Conservation (phyloP, 164 flowering plant species). For the Hamamelis virginiana region DNA sequence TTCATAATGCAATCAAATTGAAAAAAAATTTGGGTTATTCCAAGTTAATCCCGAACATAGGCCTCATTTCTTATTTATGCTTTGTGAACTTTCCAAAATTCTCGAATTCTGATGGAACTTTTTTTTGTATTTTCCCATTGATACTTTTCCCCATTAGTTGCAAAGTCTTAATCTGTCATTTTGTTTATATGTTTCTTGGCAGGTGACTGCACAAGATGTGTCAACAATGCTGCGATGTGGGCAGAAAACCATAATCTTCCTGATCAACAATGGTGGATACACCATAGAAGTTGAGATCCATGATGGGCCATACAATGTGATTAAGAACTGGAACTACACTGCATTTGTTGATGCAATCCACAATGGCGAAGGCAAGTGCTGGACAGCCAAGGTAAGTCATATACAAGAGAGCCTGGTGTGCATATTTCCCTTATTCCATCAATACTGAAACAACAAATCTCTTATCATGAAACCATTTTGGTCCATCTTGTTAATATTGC, state of each 20-base stretch:
- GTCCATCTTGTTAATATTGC: conserved; percentile 2
- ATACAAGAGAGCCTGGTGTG: no score
- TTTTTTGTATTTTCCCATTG: no score
- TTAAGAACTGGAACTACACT: conserved; percentile 87
- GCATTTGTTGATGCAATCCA: conserved; percentile 65
- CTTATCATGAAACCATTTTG: background rate
- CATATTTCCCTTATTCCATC: conserved; percentile 14
- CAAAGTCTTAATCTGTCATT: no score
- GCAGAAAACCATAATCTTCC: conserved; percentile 71
- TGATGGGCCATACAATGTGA: conserved; percentile 88
- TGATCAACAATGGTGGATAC: conserved; percentile 90
- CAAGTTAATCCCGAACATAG: no score
- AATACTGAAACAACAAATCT: background rate
- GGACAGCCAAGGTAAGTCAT: conserved; percentile 58
- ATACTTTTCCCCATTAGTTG: no score
- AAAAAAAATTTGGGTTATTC: no score
- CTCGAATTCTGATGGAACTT: no score
- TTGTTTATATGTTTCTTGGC: conserved; percentile 6
- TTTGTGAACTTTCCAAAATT: no score
- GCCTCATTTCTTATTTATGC: no score
- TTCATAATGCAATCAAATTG: no score
- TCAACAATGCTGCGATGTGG: conserved; percentile 77
- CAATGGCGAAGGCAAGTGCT: conserved; percentile 77
- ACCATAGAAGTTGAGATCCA: conserved; percentile 78
- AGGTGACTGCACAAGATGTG: conserved; percentile 86